phyloP scores from a whole-genome alignment of 768 basidiomycete species.

The Phylloporus sp. region DNA sequence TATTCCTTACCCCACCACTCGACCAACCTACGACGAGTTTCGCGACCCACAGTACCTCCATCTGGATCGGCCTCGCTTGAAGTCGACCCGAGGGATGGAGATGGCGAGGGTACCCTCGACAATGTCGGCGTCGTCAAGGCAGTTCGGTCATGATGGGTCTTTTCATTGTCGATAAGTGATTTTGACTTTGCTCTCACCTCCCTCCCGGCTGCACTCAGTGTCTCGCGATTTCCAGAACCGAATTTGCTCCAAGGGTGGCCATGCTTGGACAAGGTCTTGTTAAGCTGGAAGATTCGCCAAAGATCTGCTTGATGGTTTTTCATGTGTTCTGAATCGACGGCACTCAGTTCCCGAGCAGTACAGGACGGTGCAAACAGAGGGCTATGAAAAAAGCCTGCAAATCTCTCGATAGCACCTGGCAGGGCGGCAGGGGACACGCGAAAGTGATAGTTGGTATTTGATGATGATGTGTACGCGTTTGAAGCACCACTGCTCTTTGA shows the following conservation, averaged over 20 bases:
- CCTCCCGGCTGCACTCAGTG: constrained; percentile 58
- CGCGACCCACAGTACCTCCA: constrained; percentile 73
- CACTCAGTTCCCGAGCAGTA: constrained; percentile 86
- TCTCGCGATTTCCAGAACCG: constrained; percentile 80
- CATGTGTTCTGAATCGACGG: constrained; percentile 95
- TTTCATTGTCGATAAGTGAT: constrained; percentile 27
- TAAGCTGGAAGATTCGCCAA: constrained; percentile 94
- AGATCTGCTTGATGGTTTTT: constrained; percentile 89
- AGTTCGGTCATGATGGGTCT: constrained; percentile 16
- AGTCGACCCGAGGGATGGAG: constrained; percentile 50
- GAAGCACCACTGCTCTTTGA: constrained; percentile 81
- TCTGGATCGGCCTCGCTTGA: constrained; percentile 63
- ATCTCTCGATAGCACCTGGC: constrained; percentile 66
- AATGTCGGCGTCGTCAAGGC: constrained; percentile 37
- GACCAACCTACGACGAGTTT: constrained; percentile 69
- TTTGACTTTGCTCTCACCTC: constrained; percentile 48
- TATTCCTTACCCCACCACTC: constrained; percentile 86
- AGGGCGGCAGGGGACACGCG: constrained; percentile 61
- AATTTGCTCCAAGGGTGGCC: constrained; percentile 91
- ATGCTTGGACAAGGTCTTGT: constrained; percentile 74
- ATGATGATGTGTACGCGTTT: constrained; percentile 90
- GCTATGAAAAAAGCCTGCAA: constrained; percentile 87
- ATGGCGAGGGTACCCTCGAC: constrained; percentile 54
- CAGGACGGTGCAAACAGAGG: constrained; percentile 85
- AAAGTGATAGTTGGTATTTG: constrained; percentile 89